A percentile compares a stretch with the other conserved stretches of the same genome.
These are phyloP conservation scores for Ophioceras dolichostomum DNA, from an alignment of 2,329 filamentous ascomycete species.

Conservation along the genomic window DNA sequence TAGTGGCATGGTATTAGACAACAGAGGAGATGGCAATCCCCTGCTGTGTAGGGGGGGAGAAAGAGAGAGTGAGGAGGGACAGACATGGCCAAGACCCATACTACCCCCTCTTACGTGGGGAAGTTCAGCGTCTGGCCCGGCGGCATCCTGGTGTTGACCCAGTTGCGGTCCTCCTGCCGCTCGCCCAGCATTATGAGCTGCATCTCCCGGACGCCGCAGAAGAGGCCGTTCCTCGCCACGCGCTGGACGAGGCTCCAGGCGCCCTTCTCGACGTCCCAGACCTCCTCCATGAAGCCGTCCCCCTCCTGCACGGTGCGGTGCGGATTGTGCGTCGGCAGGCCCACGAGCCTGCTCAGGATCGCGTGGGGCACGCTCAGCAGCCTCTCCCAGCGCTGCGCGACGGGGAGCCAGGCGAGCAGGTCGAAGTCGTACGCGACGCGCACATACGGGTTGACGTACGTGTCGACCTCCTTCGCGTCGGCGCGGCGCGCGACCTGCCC, in stretches of 20 bases:
- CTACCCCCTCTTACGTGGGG: constrained; percentile 9
- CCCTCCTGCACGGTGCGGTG: constrained; percentile 48
- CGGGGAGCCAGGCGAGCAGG: constrained; percentile 44
- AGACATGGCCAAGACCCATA: not conserved
- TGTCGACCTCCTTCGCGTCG: constrained; percentile 1
- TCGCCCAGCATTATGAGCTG: constrained; percentile 19
- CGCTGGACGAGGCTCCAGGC: constrained; percentile 29
- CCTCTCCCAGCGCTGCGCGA: constrained; percentile 52
- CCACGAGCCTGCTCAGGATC: constrained; percentile 40
- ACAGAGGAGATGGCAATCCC: not conserved
- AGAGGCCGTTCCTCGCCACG: constrained; percentile 36
- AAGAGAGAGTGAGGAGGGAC: not conserved
- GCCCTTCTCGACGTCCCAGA: constrained; percentile 27
- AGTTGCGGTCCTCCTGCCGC: constrained; percentile 19
- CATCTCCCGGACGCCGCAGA: constrained; percentile 42
- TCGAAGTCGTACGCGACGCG: constrained; percentile 53
- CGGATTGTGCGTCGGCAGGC: constrained; percentile 47
- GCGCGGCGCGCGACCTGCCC: constrained; percentile 21
- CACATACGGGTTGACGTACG: constrained; percentile 62
- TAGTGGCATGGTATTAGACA: too few relatives aligned
- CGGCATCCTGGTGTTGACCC: constrained; percentile 20
- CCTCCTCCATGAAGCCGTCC: constrained; percentile 34
- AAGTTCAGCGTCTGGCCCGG: constrained; percentile 19
- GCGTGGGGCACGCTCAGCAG: constrained; percentile 48
- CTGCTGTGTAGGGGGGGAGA: not conserved